Conservation (phyloP, 371 early-diverging fungal species). For the Syncephalastrum racemosum region DNA sequence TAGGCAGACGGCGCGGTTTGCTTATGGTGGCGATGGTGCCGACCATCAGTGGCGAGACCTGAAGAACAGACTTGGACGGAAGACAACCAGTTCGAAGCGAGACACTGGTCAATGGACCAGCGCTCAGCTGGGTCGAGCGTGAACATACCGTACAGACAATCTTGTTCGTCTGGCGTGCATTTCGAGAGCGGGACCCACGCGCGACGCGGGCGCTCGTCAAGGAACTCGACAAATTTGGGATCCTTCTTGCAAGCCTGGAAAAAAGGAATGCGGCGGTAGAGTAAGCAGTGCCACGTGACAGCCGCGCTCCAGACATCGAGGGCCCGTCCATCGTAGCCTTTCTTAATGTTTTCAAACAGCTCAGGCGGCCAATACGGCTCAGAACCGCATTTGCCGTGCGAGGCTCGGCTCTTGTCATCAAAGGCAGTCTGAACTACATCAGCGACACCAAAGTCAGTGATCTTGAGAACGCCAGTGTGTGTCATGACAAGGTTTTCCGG, state of each 20-base stretch:
- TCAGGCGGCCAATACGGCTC: constrained; percentile 39
- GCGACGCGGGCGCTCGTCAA: constrained; percentile 22
- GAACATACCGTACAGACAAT: constrained; percentile 45
- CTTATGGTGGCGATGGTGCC: constrained; percentile 14
- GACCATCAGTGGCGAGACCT: constrained; percentile 1
- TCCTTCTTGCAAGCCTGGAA: constrained; percentile 54
- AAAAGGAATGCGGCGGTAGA: constrained; percentile 41
- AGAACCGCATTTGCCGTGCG: constrained; percentile 27
- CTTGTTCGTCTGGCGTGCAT: constrained; percentile 28
- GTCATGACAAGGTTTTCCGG: constrained; percentile 68
- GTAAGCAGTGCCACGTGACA: constrained; percentile 32
- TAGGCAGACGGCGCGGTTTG: too few relatives aligned
- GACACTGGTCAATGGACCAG: constrained; percentile 43
- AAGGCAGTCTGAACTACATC: constrained; percentile 50
- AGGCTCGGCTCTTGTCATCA: constrained; percentile 15
- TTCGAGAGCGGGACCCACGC: constrained; percentile 59
- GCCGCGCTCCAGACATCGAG: constrained; percentile 38
- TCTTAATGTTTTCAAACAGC: constrained; percentile 9
- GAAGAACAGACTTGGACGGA: constrained; percentile 9
- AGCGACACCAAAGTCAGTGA: constrained; percentile 72
- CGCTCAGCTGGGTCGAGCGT: constrained; percentile 45
- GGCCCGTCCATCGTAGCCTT: constrained; percentile 27
- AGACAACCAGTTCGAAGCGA: constrained; percentile 48
- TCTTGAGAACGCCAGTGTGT: constrained; percentile 54
- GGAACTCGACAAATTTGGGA: constrained; percentile 66